phyloP scores from a whole-genome alignment of 257 asterid genomes.

The Plantago ovata region DNA sequence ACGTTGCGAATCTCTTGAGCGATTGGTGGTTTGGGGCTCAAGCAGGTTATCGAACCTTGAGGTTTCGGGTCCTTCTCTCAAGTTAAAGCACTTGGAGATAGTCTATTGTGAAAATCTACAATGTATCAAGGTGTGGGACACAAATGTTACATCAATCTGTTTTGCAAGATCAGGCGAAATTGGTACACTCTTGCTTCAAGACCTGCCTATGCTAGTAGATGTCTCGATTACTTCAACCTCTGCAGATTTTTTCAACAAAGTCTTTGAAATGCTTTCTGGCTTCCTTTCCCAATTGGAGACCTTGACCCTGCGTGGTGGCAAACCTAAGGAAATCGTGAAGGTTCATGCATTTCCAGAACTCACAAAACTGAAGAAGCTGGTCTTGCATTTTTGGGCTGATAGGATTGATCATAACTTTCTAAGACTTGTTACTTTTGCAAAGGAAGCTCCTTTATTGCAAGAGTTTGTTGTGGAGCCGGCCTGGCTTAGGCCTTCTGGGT shows the following conservation, averaged over 20 bases:
- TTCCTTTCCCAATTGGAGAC: slow-evolving; percentile 2
- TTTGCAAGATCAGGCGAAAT: not conserved
- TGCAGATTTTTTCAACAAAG: not conserved
- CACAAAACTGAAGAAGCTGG: slow-evolving; percentile 2
- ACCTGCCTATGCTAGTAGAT: slow-evolving; percentile 4
- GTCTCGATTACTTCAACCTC: slow-evolving; percentile 6
- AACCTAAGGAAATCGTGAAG: slow-evolving; percentile 3
- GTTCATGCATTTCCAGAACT: slow-evolving; percentile 2
- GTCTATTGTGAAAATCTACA: not conserved
- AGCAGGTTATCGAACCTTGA: not conserved
- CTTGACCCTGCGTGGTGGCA: slow-evolving; percentile 4
- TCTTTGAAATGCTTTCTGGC: slow-evolving; percentile 5
- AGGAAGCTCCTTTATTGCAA: not conserved
- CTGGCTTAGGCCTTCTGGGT: not conserved
- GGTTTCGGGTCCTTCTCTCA: not conserved
- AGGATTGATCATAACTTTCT: not conserved
- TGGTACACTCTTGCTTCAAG: not conserved
- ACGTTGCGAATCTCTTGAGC: not conserved
- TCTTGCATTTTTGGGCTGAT: slow-evolving; percentile 1
- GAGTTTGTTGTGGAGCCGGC: not conserved
- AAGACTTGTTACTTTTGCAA: not conserved
- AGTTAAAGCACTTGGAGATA: slow-evolving; percentile 1
- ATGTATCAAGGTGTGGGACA: not conserved
- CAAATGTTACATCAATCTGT: not conserved
- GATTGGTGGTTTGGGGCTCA: slow-evolving; percentile 6